Conservation (phyloP, 192 early-diverging fungal species). For the Entomortierella lignicola region DNA sequence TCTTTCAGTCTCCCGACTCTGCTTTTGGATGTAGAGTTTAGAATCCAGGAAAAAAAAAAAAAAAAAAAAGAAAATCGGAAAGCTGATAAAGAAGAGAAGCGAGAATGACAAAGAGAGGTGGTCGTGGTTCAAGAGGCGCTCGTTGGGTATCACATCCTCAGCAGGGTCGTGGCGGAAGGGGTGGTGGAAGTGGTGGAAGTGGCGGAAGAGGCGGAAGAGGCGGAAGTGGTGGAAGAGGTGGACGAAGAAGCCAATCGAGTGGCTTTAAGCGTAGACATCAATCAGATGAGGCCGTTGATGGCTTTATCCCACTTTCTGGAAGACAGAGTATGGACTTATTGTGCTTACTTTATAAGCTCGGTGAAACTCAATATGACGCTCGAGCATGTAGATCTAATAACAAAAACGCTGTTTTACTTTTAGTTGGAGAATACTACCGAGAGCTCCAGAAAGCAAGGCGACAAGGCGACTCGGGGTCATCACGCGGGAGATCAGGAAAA, state of each 20-base stretch:
- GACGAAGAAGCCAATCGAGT: neutral
- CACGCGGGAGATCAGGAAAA: neutral
- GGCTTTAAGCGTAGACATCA: neutral
- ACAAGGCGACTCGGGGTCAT: neutral
- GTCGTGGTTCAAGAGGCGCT: neutral
- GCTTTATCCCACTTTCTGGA: conserved; percentile 5
- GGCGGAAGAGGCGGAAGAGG: neutral
- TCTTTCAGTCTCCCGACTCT: too few relatives aligned
- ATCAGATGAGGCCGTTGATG: conserved; percentile 1
- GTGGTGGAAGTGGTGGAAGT: neutral
- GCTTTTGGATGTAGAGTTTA: too few relatives aligned
- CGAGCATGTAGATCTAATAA: too few relatives aligned
- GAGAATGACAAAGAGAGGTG: neutral
- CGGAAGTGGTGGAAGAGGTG: neutral
- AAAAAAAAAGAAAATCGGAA: too few relatives aligned
- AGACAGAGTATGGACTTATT: too few relatives aligned
- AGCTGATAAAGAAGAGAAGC: neutral
- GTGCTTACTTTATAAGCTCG: too few relatives aligned
- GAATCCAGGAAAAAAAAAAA: too few relatives aligned
- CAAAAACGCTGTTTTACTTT: neutral
- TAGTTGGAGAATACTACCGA: conserved; percentile 4
- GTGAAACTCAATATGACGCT: too few relatives aligned
- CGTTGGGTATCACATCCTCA: neutral
- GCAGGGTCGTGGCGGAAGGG: conserved; percentile 3
- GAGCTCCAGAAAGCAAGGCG: neutral